These are phyloP conservation scores for Brettanomyces nanus DNA, from an alignment of 805 yeast genomes.

Conservation along the genomic window DNA sequence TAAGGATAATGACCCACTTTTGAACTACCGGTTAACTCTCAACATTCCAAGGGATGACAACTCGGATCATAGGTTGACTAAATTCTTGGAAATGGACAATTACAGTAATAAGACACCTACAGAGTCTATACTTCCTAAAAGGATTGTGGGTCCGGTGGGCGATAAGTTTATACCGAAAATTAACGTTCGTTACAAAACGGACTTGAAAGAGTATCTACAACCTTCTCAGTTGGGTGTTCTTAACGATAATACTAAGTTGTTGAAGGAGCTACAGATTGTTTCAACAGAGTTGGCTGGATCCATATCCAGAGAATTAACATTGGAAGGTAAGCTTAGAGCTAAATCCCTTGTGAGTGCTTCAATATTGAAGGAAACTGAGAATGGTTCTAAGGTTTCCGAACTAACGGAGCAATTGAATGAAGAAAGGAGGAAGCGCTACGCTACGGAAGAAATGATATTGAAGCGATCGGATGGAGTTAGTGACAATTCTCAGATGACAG, in stretches of 20 bases:
- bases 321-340: slow-evolving; percentile 37
- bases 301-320: slow-evolving; percentile 55
- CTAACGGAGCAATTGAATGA: slow-evolving; percentile 50
- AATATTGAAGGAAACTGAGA: slow-evolving; percentile 25
- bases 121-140: neutral
- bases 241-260: slow-evolving; percentile 48
- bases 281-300: slow-evolving; percentile 69
- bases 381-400: slow-evolving; percentile 37
- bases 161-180: neutral
- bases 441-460: slow-evolving; percentile 64
- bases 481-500: slow-evolving; percentile 43
- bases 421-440: slow-evolving; percentile 57
- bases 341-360: slow-evolving; percentile 6
- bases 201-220: slow-evolving; percentile 26
- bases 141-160: neutral
- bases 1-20: slow-evolving; percentile 16
- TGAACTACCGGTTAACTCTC: slow-evolving; percentile 21
- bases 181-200: slow-evolving; percentile 3
- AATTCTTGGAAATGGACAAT: slow-evolving; percentile 5
- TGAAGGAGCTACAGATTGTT: slow-evolving; percentile 58
- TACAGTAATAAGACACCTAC: slow-evolving; percentile 3
- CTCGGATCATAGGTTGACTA: slow-evolving; percentile 6
- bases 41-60: slow-evolving; percentile 15
- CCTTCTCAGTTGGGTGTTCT: slow-evolving; percentile 57
- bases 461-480: slow-evolving; percentile 32